These are phyloP conservation scores for Phytophthora uliginosa DNA, from an alignment of 352 stramenopile genomes.

Conservation along the genomic window DNA sequence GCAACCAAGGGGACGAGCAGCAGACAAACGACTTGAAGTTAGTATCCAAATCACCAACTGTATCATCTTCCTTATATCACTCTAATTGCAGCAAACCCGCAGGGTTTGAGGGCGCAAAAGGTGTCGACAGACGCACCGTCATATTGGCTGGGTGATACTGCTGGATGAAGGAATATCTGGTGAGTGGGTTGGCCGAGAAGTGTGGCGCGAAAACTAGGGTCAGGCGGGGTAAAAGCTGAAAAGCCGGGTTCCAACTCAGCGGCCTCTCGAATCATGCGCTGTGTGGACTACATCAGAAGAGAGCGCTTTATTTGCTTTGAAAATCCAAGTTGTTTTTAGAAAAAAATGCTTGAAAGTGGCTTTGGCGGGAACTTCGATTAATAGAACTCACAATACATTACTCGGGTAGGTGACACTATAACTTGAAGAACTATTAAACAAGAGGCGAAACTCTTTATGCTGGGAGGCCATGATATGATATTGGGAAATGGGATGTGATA, in stretches of 20 bases:
- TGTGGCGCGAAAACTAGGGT: not conserved
- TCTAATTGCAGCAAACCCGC: conserved; percentile 1
- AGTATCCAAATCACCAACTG: conserved; percentile 21
- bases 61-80: not conserved
- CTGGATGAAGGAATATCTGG: not conserved
- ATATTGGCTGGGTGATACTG: conserved; percentile 18
- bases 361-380: too few relatives aligned
- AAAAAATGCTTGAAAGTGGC: too few relatives aligned
- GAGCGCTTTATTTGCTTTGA: too few relatives aligned
- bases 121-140: conserved; percentile 27
- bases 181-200: conserved; percentile 5
- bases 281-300: conserved; percentile 10
- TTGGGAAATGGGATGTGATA: too few relatives aligned
- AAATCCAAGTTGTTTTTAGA: too few relatives aligned
- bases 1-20: conserved; percentile 11
- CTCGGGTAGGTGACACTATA: too few relatives aligned
- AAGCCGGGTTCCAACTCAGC: conserved; percentile 2
- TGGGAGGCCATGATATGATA: too few relatives aligned
- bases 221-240: not conserved
- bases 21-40: conserved; percentile 21
- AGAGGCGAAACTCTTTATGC: too few relatives aligned
- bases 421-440: too few relatives aligned
- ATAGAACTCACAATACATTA: too few relatives aligned
- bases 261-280: conserved; percentile 18
- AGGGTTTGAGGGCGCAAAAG: not conserved